Base-by-base conservation (phyloP, 305 asterid genomes). In the Fraxinus greggii region DNA sequence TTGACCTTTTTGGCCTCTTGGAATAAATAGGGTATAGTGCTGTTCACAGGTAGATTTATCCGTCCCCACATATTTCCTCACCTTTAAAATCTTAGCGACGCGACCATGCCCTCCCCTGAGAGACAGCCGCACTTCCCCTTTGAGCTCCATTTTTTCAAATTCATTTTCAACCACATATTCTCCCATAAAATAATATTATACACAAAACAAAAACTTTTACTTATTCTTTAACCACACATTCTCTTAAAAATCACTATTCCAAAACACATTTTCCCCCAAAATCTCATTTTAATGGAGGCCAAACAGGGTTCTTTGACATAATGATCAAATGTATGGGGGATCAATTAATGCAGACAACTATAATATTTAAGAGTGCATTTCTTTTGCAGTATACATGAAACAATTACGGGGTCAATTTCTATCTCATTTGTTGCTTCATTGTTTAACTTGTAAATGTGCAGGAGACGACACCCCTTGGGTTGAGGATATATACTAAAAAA, bases 401-500 rank as follows among this genome's bases (percentile, higher is more conserved):
- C 75, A 31, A 6, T 69, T 69, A 29, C 10, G 24, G 1, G 35
- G 21, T 28, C 35, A 69, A 31, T 15, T 15, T 69, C 24, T 13
- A 15, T 15, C 40, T 31, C 48, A 4, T 28, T 72, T 70, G 61
- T 82, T 80, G 77, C 45, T 40, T 17, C 17, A 72, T 15, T 33
- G 28, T 76, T 74, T 81, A 23, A 56, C 70, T 78, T 67, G 85
- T 17, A 67, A 54, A 63, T 36, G 26, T 86, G 89, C 90, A 93
- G 97, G 94, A 91, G 95, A 82, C 90, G 97, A 63, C 95, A 92
- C 79, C 97, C 97, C 59, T 83, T 88, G 77, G 90, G 92, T 81
- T 88, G 88, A 91, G 72, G 85, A 76, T 86, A 75, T 48, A 81
- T 59, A n/a, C 31, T 56, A 73, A 81, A 81, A 88, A 5, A 83